phyloP scores from a whole-genome alignment of 305 asterid species.

The Fraxinus latifolia region DNA sequence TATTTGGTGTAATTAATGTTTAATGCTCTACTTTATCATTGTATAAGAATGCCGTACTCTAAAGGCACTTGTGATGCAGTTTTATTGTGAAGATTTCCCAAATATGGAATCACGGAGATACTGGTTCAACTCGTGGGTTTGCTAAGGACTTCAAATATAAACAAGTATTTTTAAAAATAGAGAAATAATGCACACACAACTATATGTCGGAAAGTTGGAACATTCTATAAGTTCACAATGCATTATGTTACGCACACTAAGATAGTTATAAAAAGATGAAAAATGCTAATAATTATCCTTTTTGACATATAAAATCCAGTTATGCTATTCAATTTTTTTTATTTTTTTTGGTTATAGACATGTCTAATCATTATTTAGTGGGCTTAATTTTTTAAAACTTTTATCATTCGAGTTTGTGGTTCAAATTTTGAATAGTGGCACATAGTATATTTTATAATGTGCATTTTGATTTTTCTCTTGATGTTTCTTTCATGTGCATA shows the following conservation, averaged over 20 bases:
- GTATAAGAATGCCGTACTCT: neutral
- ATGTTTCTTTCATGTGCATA: neutral
- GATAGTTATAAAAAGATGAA: neutral
- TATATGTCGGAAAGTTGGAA: neutral
- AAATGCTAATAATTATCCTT: neutral
- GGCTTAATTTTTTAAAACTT: neutral
- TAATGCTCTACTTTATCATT: neutral
- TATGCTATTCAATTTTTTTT: neutral
- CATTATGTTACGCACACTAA: neutral
- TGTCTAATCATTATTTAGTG: neutral
- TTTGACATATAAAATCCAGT: neutral
- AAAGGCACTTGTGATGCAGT: neutral
- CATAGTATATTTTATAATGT: neutral
- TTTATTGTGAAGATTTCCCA: neutral
- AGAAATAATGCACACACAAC: neutral
- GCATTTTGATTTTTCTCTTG: neutral
- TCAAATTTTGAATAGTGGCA: neutral
- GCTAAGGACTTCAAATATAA: neutral
- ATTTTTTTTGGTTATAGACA: neutral
- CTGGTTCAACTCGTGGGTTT: neutral
- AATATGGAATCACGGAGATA: neutral
- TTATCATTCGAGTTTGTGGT: neutral
- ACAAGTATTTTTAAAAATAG: neutral
- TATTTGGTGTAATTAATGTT: neutral
- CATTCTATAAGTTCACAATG: neutral